A percentile compares a stretch with the other conserved stretches of the same genome.
Conservation (phyloP, 257 asterid genomes). For the Capsicum chinense region DNA sequence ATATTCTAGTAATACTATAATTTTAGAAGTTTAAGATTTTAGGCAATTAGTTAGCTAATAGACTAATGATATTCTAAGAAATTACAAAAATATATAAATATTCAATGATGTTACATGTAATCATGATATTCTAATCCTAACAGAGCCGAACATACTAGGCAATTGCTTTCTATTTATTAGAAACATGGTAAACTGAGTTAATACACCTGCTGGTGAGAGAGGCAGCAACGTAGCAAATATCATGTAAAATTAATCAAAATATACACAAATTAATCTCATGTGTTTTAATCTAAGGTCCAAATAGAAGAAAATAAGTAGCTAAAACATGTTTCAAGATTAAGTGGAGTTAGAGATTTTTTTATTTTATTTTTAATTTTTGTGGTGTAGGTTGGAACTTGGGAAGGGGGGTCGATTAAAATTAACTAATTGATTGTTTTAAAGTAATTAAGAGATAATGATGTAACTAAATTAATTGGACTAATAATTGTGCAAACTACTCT, state of each 20-base stretch:
- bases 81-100: background rate
- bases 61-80: background rate
- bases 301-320: background rate
- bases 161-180: accelerated
- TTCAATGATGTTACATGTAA: background rate
- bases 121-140: background rate
- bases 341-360: no score
- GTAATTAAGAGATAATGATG: background rate
- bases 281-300: no score
- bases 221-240: no score
- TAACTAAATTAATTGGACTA: conserved; percentile 5
- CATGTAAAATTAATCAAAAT: no score
- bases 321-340: background rate
- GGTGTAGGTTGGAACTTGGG: background rate
- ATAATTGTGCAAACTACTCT: background rate
- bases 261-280: no score
- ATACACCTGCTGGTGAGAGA: background rate
- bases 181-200: accelerated
- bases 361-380: no score
- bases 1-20: background rate
- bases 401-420: background rate
- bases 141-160: accelerated
- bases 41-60: background rate
- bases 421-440: background rate
- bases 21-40: background rate